phyloP scores from a whole-genome alignment of 1,284 basidiomycete species.

The Thelephora terrestris region DNA sequence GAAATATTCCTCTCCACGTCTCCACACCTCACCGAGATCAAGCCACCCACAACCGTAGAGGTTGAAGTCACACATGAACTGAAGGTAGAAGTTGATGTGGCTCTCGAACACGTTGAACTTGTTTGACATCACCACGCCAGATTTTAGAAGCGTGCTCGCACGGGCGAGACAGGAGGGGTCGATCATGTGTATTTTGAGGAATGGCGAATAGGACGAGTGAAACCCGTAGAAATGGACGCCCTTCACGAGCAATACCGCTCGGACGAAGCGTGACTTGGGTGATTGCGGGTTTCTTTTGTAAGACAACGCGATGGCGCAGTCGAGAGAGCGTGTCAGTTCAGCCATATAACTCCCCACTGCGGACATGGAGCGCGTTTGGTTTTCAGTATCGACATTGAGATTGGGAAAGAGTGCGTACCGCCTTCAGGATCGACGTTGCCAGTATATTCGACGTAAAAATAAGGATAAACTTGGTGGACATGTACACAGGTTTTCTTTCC shows the following conservation, averaged over 20 bases:
- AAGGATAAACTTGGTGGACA: conserved; percentile 83
- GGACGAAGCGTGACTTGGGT: conserved; percentile 48
- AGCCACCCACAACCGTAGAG: conserved; percentile 93
- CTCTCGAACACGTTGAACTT: conserved; percentile 80
- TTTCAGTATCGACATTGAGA: conserved; percentile 4
- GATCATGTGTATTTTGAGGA: conserved; percentile 78
- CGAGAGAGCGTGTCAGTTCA: conserved; percentile 60
- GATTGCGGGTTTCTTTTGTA: conserved; percentile 53
- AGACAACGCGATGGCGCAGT: conserved; percentile 68
- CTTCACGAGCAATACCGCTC: conserved; percentile 79
- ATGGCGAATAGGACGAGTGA: conserved; percentile 78
- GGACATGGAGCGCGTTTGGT: not conserved
- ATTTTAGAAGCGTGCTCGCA: conserved; percentile 66
- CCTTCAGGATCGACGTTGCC: conserved; percentile 42
- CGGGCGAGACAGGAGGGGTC: conserved; percentile 66
- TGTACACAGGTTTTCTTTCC: conserved; percentile 81
- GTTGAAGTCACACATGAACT: conserved; percentile 95
- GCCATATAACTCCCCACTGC: conserved; percentile 62
- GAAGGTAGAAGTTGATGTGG: conserved; percentile 82
- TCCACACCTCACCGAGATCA: conserved; percentile 53
- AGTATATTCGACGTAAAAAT: conserved; percentile 66
- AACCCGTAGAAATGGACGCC: conserved; percentile 97
- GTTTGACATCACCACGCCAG: conserved; percentile 72
- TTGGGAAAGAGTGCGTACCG: conserved; percentile 24
- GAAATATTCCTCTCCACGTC: conserved; percentile 32